Base-by-base conservation (phyloP, 2,329 filamentous ascomycete genomes). In the Purpureocillium takamizusanense region DNA sequence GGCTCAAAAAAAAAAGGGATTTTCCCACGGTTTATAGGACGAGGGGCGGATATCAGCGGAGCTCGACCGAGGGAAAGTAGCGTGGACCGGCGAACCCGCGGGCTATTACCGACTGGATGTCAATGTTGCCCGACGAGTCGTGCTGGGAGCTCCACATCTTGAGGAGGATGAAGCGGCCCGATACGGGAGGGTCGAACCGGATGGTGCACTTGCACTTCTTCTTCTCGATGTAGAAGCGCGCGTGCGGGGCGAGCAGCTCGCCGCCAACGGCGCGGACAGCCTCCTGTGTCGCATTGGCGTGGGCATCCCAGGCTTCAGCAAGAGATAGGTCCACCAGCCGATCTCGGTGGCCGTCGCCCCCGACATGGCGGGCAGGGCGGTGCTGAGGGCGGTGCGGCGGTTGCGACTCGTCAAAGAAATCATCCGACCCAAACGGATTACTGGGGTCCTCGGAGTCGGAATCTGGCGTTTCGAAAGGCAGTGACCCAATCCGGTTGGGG, bases 131-230 rank as follows among this genome's bases (percentile, higher is more conserved):
- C 5, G 56, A 51, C 4, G 75, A 70, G 35, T 81, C 77, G 18
- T 78, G 74, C 42, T 77, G 76, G 2, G 84, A 83, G 51, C 81
- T 88, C 85, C 87, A 95, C 57, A 95, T 77, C 67, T 95, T 95
- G 46, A 97, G 68, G 31, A 95, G 62, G 37, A 97, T 83, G 56
- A 84, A 94, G 40, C 86, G 76, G 5, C 85, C 86, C 10, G 85
- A 86, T 42, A 92, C 75, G 0, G 84, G 82, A 40, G 86, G 84
- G 50, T 89, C 78, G 50, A 97, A 95, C 42, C 78, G 81, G 51
- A 97, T 83, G 12, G 82, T 88, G 50, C 92, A 90, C 60, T 83
- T 87, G 63, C 78, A 86, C 65, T 87, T 89, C 50, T 83, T 76
- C 57, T 80, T 77, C 52, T 84, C 81, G 39, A 95, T 94, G 53